Base-by-base conservation (phyloP, 2,329 filamentous ascomycete species). In the Calonectria pauciramosa region DNA sequence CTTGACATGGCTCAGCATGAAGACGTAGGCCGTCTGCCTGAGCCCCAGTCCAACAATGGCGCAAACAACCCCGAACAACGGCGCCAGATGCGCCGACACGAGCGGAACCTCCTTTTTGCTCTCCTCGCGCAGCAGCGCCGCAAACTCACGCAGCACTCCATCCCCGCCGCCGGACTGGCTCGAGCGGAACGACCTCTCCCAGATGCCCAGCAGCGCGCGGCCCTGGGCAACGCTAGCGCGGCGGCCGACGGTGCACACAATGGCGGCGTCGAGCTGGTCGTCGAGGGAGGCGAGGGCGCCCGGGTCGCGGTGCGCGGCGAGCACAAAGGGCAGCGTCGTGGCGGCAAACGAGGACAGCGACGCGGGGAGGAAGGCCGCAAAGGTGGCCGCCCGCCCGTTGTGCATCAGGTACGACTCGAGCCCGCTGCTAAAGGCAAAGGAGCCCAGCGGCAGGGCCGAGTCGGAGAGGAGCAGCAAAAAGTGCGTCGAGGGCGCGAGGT, bases 381-480 rank as follows among this genome's bases (percentile, higher is more conserved):
- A 94, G 28, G 86, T 83, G 26, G 86, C 82, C 23, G 83, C 75
- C 51, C 83, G 83, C 8, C 84, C 84, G 78, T 88, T 88, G 86
- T 97, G 95, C 4, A 93, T 93, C 23, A 96, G 91, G 84, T 94
- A 96, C 51, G 94, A 96, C 86, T 97, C 95, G 20, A 97, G 90
- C 4, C 94, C 94, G 79, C 92, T 94, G 87, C 93, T 95, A 87
- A 96, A 97, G 80, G 95, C 95, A 86, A 97, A 97, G n/a, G 94
- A 95, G 72, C 95, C 95, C 0, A 97, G 89, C 0, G 95, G 95
- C 3, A 97, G 91, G 18, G 94, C 94, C 1, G 95, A 96, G 87
- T 97, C 95, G 63, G 95, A 92, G 64, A 96, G 92, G 4, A 97
- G 89, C 38, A 96, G 91, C 47, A 96, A 90, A 77, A 94, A 93